These are phyloP conservation scores for Globisporangium rhizosaccharum DNA, from an alignment of 352 stramenopile genomes.

Conservation along the genomic window DNA sequence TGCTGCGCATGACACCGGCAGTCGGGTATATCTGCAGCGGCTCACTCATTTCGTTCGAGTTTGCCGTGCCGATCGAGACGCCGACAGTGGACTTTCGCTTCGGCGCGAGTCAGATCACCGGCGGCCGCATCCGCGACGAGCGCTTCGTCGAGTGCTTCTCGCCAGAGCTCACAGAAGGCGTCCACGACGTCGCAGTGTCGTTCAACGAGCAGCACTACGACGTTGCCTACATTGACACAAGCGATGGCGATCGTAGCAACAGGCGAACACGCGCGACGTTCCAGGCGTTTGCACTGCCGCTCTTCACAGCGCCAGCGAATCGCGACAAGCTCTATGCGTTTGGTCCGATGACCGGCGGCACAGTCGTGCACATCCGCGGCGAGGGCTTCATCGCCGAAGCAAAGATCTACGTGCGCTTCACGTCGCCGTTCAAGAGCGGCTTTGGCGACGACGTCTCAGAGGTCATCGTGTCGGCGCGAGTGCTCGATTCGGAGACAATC, in stretches of 20 bases:
- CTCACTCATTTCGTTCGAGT: constrained; percentile 63
- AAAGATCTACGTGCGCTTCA: constrained; percentile 63
- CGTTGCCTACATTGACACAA: constrained; percentile 11
- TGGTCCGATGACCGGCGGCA: constrained; percentile 37
- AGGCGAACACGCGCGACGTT: constrained; percentile 25
- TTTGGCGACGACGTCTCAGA: constrained; percentile 29
- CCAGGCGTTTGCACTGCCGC: constrained; percentile 47
- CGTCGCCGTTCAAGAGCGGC: constrained; percentile 27
- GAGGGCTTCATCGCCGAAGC: constrained; percentile 49
- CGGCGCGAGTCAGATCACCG: constrained; percentile 24
- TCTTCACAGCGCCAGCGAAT: constrained; percentile 44
- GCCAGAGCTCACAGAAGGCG: constrained; percentile 34
- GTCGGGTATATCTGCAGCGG: constrained; percentile 61
- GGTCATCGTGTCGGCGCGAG: constrained; percentile 38
- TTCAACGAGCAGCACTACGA: constrained; percentile 73
- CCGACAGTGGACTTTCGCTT: constrained; percentile 63
- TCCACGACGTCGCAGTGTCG: constrained; percentile 43
- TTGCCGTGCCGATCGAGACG: constrained; percentile 46
- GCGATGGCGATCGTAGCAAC: background rate
- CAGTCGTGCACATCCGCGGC: constrained; percentile 48
- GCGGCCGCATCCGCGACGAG: constrained; percentile 28
- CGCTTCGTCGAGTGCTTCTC: constrained; percentile 64
- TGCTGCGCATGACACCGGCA: constrained; percentile 45
- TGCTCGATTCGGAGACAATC: constrained; percentile 52
- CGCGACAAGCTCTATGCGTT: constrained; percentile 43